Evolutionary conservation across 2,329 filamentous ascomycete species (phyloP).

Genomic region (Ophiostoma perfectum): DNA sequence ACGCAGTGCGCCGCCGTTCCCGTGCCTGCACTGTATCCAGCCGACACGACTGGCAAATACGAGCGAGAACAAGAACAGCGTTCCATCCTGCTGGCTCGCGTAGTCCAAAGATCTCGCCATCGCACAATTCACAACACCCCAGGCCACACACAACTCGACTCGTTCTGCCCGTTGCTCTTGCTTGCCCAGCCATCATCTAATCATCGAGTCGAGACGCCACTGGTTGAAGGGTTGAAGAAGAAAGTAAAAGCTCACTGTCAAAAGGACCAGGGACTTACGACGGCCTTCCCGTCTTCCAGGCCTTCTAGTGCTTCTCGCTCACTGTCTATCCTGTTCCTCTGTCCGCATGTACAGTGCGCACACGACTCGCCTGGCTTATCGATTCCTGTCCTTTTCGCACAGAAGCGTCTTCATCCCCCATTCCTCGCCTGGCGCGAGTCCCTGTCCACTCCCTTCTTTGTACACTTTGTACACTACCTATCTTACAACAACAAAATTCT

Average conservation of each 20-base stretch:
- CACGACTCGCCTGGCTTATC: slow-evolving; percentile 13
- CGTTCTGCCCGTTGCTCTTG: too few species aligned
- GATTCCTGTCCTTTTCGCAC: neutral
- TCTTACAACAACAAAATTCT: neutral
- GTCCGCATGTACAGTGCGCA: slow-evolving; percentile 13
- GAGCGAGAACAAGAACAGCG: neutral
- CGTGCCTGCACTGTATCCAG: neutral
- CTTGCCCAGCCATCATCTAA: too few species aligned
- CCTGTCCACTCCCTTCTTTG: neutral
- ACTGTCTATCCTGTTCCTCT: neutral
- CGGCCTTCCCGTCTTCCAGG: neutral
- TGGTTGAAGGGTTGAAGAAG: neutral
- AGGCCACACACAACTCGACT: too few species aligned
- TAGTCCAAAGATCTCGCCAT: neutral
- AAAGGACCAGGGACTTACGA: neutral
- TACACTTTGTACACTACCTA: neutral
- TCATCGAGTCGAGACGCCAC: neutral
- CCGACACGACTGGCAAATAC: slow-evolving; percentile 4
- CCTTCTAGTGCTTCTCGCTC: slow-evolving; percentile 8
- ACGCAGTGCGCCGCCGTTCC: neutral
- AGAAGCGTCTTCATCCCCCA: neutral
- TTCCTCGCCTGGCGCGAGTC: neutral
- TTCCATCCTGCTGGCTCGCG: neutral
- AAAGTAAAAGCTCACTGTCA: neutral
- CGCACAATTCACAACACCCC: neutral